phyloP scores from a whole-genome alignment of 1,284 basidiomycete species.

The Leccinum pallidistipes region DNA sequence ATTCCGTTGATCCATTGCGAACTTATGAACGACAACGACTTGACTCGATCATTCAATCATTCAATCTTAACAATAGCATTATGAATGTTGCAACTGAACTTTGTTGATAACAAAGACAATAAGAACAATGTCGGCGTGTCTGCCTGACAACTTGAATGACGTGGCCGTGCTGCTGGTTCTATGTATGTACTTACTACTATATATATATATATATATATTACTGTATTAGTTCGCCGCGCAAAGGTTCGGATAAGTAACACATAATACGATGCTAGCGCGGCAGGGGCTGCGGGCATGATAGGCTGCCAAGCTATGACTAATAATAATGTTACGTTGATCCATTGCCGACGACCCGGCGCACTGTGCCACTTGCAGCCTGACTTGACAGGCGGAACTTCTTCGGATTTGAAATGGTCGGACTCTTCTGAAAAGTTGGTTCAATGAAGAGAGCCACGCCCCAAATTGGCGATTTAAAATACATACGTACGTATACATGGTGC shows the following conservation, averaged over 20 bases:
- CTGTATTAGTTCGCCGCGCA: background rate
- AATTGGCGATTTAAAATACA: too few species aligned
- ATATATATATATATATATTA: too few species aligned
- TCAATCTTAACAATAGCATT: background rate
- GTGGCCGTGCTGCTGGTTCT: too few species aligned
- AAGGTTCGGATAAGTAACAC: background rate
- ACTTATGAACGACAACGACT: background rate
- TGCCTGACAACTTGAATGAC: too few species aligned
- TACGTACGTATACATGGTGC: too few species aligned
- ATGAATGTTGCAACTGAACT: background rate
- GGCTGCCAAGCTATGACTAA: background rate
- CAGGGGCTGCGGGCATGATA: background rate
- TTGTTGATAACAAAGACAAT: background rate
- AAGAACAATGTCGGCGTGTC: background rate
- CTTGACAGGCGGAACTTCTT: too few species aligned
- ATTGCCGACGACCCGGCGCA: background rate
- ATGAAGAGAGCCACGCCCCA: too few species aligned
- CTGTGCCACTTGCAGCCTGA: too few species aligned
- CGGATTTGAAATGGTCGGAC: too few species aligned
- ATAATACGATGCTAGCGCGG: background rate
- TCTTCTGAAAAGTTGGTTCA: too few species aligned
- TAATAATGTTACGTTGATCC: background rate
- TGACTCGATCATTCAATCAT: background rate
- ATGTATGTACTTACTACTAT: too few species aligned
- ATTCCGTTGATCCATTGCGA: background rate